These are phyloP conservation scores for Immersiella caudata DNA, from an alignment of 495 filamentous ascomycete species.

Conservation along the genomic window DNA sequence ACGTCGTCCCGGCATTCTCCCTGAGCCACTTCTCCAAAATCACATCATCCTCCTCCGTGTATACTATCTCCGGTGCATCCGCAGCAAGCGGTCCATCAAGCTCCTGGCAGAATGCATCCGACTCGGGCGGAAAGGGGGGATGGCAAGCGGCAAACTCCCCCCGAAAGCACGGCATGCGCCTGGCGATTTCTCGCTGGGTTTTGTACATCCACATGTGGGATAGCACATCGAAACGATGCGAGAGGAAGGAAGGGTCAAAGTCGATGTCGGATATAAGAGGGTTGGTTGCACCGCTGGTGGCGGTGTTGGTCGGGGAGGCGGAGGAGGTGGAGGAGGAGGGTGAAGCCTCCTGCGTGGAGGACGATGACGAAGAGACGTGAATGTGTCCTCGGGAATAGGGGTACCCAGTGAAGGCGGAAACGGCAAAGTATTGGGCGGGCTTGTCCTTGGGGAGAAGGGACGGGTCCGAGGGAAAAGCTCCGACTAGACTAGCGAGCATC, in stretches of 20 bases:
- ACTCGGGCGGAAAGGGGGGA: constrained; percentile 52
- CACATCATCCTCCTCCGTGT: constrained; percentile 53
- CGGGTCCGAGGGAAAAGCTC: constrained; percentile 33
- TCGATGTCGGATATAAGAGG: constrained; percentile 36
- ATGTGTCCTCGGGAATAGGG: constrained; percentile 60
- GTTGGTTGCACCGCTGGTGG: constrained; percentile 33
- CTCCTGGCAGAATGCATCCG: constrained; percentile 46
- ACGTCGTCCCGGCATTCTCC: constrained; percentile 37
- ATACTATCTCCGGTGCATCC: constrained; percentile 28
- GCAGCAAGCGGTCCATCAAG: constrained; percentile 36
- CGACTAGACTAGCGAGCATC: constrained; percentile 33
- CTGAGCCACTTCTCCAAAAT: constrained; percentile 28
- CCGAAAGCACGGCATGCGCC: constrained; percentile 54
- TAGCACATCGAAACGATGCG: constrained; percentile 42
- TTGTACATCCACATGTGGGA: constrained; percentile 58
- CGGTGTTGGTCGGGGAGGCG: constrained; percentile 45
- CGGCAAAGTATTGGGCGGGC: constrained; percentile 28
- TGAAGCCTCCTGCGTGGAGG: constrained; percentile 39
- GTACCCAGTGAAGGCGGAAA: constrained; percentile 49
- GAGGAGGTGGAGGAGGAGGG: constrained; percentile 38
- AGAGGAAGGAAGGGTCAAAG: constrained; percentile 51
- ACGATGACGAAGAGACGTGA: constrained; percentile 51
- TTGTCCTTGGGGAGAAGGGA: constrained; percentile 3
- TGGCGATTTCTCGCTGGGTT: constrained; percentile 55
- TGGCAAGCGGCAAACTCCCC: constrained; percentile 57